phyloP scores from a whole-genome alignment of 176 grass and related monocot species.

The Juncus inflexus region DNA sequence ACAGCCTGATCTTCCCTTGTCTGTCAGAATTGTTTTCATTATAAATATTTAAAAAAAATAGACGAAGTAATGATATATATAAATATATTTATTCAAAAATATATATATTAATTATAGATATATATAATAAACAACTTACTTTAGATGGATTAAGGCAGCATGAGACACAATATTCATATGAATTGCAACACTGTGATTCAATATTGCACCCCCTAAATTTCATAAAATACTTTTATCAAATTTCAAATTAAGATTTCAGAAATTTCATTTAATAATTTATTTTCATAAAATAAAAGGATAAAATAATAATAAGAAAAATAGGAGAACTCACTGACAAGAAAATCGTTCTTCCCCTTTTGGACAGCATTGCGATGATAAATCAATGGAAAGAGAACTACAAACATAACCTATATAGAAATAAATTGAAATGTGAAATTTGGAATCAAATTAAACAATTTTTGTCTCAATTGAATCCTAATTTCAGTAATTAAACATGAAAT shows the following conservation, averaged over 20 bases:
- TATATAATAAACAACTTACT: slow-evolving; percentile 38
- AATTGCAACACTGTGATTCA: slow-evolving; percentile 67
- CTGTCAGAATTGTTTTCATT: slow-evolving; percentile 33
- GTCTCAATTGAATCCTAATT: neutral
- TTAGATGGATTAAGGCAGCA: slow-evolving; percentile 85
- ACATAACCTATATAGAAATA: slow-evolving; percentile 62
- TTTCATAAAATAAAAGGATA: neutral
- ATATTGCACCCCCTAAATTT: slow-evolving; percentile 72
- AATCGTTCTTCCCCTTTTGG: slow-evolving; percentile 48
- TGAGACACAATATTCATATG: slow-evolving; percentile 95
- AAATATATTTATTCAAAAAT: neutral
- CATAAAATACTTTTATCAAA: slow-evolving; percentile 7
- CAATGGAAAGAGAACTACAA: slow-evolving; percentile 62
- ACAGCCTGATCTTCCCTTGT: slow-evolving; percentile 52
- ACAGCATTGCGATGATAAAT: slow-evolving; percentile 71
- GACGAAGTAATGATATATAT: slow-evolving; percentile 1
- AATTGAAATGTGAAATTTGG: neutral
- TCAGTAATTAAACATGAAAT: neutral
- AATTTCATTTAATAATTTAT: neutral
- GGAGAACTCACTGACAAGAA: slow-evolving; percentile 89
- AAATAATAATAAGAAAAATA: slow-evolving; percentile 8
- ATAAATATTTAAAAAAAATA: neutral
- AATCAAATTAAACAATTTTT: neutral
- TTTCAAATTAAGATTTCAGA: slow-evolving; percentile 19
- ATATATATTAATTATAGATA: neutral